Conservation (phyloP, 345 rosid species). For the Camelina sativa region DNA sequence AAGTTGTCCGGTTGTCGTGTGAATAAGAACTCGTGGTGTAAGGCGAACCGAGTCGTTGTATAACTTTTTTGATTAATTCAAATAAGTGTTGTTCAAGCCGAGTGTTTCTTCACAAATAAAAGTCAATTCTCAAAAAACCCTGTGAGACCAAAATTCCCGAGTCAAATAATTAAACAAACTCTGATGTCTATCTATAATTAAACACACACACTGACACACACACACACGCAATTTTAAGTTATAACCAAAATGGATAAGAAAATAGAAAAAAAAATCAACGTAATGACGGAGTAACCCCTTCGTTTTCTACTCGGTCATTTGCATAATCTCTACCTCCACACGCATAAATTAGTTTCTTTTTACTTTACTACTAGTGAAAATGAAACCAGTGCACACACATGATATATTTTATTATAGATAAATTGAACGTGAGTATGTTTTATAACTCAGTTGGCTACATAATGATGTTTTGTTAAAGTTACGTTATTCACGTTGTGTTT, state of each 20-base stretch:
- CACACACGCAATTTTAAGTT: background rate
- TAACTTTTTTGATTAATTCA: constrained; percentile 32
- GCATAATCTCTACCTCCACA: background rate
- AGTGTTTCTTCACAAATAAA: constrained; percentile 20
- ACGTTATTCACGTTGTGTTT: background rate
- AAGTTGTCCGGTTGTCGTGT: background rate
- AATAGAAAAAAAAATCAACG: background rate
- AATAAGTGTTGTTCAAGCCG: constrained; percentile 18
- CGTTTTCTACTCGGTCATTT: background rate
- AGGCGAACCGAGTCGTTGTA: constrained; percentile 24
- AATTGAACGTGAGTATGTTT: background rate
- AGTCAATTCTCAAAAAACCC: constrained; percentile 32
- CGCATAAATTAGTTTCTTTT: background rate
- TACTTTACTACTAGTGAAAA: constrained; percentile 8
- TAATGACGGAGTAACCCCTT: too few species aligned
- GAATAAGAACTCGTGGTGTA: constrained; percentile 18
- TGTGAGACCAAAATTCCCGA: constrained; percentile 9
- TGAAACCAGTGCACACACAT: background rate
- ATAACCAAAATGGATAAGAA: background rate
- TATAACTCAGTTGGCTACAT: background rate
- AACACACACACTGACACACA: too few species aligned
- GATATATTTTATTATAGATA: background rate
- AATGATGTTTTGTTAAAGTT: background rate
- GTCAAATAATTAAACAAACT: constrained; percentile 23
- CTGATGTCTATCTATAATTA: background rate